These are phyloP conservation scores for Phytophthora palmivora DNA, from an alignment of 352 stramenopile genomes.

Conservation along the genomic window DNA sequence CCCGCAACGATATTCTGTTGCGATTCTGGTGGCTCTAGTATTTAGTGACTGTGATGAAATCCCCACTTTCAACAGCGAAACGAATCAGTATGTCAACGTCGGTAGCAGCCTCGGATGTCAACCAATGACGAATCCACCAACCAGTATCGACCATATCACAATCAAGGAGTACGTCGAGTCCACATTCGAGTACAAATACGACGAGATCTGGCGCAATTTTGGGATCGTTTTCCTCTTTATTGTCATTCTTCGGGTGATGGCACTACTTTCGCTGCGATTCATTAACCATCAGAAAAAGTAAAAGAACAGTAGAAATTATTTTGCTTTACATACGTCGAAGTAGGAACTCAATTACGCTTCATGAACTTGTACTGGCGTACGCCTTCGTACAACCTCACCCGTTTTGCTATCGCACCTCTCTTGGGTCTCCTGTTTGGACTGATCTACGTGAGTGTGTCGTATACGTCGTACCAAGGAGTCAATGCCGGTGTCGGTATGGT, in stretches of 20 bases:
- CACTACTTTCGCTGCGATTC: slow-evolving; percentile 42
- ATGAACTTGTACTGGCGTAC: slow-evolving; percentile 31
- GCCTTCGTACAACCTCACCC: no score
- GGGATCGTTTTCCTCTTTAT: slow-evolving; percentile 47
- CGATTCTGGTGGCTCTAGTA: slow-evolving; percentile 42
- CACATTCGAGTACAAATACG: slow-evolving; percentile 53
- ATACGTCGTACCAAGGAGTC: no score
- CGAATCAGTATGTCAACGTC: slow-evolving; percentile 31
- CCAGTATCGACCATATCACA: slow-evolving; percentile 35
- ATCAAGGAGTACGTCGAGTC: slow-evolving; percentile 54
- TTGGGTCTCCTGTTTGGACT: no score
- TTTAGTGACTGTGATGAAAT: slow-evolving; percentile 46
- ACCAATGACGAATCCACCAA: no score
- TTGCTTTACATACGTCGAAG: no score
- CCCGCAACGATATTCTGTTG: slow-evolving; percentile 40
- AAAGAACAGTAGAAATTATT: slow-evolving; percentile 1
- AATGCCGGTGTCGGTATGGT: no score
- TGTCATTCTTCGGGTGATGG: slow-evolving; percentile 46
- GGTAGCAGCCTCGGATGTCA: slow-evolving; percentile 41
- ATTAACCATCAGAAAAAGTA: slow-evolving; percentile 49
- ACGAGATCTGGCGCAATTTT: slow-evolving; percentile 52
- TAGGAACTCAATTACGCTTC: no score
- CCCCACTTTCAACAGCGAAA: slow-evolving; percentile 27
- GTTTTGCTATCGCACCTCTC: no score
- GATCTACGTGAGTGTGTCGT: no score